A percentile compares a stretch with the other conserved stretches of the same genome.
Evolutionary conservation across 1,139 yeast species (phyloP).

Genomic region (Pichia sp.): DNA sequence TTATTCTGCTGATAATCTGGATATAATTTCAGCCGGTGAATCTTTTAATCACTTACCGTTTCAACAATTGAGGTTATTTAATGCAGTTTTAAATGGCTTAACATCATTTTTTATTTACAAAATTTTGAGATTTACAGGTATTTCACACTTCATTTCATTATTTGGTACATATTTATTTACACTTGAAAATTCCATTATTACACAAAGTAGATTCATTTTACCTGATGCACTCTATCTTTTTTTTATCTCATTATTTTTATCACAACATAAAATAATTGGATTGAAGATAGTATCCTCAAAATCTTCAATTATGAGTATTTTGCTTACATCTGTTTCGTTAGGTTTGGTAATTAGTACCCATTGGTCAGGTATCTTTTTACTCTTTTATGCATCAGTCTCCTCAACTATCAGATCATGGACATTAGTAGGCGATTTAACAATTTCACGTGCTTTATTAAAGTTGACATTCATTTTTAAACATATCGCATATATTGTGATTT

Average conservation of each 20-base stretch:
- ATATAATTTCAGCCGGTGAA: neutral
- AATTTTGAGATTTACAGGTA: slow-evolving; percentile 42
- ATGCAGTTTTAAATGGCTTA: slow-evolving; percentile 45
- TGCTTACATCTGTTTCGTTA: slow-evolving; percentile 42
- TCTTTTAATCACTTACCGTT: slow-evolving; percentile 30
- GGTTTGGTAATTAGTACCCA: slow-evolving; percentile 51
- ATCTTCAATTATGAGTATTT: slow-evolving; percentile 40
- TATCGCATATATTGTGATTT: slow-evolving; percentile 38
- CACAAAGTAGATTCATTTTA: slow-evolving; percentile 45
- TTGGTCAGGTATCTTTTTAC: slow-evolving; percentile 47
- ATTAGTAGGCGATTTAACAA: slow-evolving; percentile 48
- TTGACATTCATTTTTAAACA: slow-evolving; percentile 33
- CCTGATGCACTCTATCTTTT: slow-evolving; percentile 47
- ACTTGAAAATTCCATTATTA: slow-evolving; percentile 49
- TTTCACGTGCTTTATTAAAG: slow-evolving; percentile 31
- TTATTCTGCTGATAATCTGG: slow-evolving; percentile 26
- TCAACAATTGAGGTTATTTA: slow-evolving; percentile 44
- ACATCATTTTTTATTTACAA: slow-evolving; percentile 42
- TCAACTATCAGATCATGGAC: slow-evolving; percentile 46
- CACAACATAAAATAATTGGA: slow-evolving; percentile 39
- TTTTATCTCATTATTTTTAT: slow-evolving; percentile 38
- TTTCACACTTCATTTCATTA: slow-evolving; percentile 38
- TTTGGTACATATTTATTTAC: slow-evolving; percentile 41
- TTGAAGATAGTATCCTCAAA: slow-evolving; percentile 32
- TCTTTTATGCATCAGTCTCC: slow-evolving; percentile 44